Conservation (phyloP, 768 basidiomycete genomes). For the Lactifluus rugatus region DNA sequence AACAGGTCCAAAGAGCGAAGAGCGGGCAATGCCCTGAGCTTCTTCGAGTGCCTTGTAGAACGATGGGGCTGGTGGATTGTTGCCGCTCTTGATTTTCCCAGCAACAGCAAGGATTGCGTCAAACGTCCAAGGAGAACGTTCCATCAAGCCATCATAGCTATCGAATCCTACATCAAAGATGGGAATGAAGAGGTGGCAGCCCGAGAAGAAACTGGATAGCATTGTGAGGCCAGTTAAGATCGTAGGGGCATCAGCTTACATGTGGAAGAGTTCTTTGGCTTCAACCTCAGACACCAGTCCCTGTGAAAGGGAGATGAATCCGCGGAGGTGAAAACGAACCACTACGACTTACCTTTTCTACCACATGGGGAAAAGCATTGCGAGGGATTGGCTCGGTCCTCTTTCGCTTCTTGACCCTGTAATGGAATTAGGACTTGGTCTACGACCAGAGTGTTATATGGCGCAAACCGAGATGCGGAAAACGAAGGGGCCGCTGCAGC, state of each 20-base stretch:
- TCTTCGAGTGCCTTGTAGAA: slow-evolving; percentile 91
- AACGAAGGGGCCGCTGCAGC: slow-evolving; percentile 73
- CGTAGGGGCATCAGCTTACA: slow-evolving; percentile 39
- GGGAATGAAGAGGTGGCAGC: slow-evolving; percentile 94
- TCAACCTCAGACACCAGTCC: slow-evolving; percentile 79
- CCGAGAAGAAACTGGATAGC: slow-evolving; percentile 73
- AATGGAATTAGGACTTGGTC: not conserved
- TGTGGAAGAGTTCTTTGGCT: slow-evolving; percentile 85
- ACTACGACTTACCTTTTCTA: slow-evolving; percentile 57
- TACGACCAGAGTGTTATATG: not conserved
- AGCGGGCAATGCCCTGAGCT: slow-evolving; percentile 91
- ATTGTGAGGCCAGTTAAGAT: slow-evolving; percentile 21
- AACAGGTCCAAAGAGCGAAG: slow-evolving; percentile 86
- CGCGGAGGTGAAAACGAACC: not conserved
- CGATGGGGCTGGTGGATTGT: slow-evolving; percentile 71
- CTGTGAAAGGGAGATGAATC: slow-evolving; percentile 30
- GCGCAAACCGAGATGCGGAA: slow-evolving; percentile 46
- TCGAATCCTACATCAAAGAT: slow-evolving; percentile 90
- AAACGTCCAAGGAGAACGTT: slow-evolving; percentile 92
- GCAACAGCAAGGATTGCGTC: slow-evolving; percentile 90
- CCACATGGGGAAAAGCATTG: slow-evolving; percentile 82
- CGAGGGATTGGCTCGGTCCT: slow-evolving; percentile 73
- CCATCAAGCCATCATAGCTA: slow-evolving; percentile 85
- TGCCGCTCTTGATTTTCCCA: slow-evolving; percentile 84
- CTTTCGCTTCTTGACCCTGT: slow-evolving; percentile 75